Evolutionary conservation across 148 eudicot genomes (phyloP).

Genomic region (Agrostemma githago): DNA sequence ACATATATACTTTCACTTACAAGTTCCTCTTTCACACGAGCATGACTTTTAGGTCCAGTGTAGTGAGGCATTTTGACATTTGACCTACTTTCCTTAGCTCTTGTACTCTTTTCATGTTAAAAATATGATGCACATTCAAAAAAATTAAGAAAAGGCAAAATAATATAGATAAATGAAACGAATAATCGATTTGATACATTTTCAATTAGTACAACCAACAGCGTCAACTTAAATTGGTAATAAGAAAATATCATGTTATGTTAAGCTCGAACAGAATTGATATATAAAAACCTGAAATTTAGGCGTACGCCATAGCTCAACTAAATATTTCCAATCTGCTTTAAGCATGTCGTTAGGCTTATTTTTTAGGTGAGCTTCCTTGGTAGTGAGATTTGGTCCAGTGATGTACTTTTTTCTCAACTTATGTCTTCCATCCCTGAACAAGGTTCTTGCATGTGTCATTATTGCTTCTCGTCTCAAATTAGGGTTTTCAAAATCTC

Average conservation of each 20-base stretch:
- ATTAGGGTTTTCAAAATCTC: neutral
- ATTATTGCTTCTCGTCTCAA: neutral
- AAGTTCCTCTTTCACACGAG: conserved; percentile 6
- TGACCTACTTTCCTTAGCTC: neutral
- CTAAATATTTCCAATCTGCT: conserved; percentile 12
- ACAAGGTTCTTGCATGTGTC: neutral
- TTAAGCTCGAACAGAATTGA: no score
- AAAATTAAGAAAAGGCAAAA: neutral
- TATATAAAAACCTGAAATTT: neutral
- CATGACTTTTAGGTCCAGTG: conserved; percentile 16
- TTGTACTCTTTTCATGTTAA: neutral
- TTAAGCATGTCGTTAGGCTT: neutral
- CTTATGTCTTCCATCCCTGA: neutral
- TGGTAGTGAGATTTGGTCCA: neutral
- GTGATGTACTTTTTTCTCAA: neutral
- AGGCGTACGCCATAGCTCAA: neutral
- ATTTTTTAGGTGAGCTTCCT: neutral
- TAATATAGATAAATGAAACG: neutral
- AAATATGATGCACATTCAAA: no score
- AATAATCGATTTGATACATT: no score
- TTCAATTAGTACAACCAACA: no score
- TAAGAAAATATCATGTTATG: neutral
- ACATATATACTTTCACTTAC: neutral
- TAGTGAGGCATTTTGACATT: conserved; percentile 13
- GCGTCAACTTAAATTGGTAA: neutral